Conservation (phyloP, 129 eudicot species). For the Artemisia annua region DNA sequence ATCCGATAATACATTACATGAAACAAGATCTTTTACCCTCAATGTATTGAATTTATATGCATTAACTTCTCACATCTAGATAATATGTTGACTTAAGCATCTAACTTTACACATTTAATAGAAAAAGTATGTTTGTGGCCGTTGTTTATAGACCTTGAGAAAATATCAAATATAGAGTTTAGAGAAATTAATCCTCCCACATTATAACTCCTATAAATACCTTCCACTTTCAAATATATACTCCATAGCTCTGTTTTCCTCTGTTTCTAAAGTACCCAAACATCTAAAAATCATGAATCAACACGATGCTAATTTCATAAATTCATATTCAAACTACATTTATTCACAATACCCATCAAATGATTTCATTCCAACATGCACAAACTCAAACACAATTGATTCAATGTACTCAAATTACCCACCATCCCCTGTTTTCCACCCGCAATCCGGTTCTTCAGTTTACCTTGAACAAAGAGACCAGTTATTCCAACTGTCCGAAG, state of each 20-base stretch:
- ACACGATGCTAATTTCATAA: background rate
- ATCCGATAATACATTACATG: too few relatives aligned
- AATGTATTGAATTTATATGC: too few relatives aligned
- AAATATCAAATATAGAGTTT: too few relatives aligned
- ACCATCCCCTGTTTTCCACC: constrained; percentile 25
- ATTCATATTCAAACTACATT: background rate
- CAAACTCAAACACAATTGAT: constrained; percentile 56
- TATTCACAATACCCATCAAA: constrained; percentile 34
- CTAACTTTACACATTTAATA: too few relatives aligned
- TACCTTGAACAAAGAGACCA: constrained; percentile 64
- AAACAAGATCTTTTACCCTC: too few relatives aligned
- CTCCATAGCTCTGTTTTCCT: background rate
- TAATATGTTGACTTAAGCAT: too few relatives aligned
- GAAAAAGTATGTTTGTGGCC: too few relatives aligned
- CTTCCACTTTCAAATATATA: too few relatives aligned
- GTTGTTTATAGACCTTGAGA: too few relatives aligned
- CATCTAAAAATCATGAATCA: constrained; percentile 16
- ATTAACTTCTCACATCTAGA: too few relatives aligned
- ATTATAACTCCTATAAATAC: too few relatives aligned
- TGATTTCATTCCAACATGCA: constrained; percentile 43
- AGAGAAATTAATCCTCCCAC: too few relatives aligned
- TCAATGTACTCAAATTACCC: constrained; percentile 50
- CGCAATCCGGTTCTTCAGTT: constrained; percentile 63
- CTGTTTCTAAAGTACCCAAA: background rate
- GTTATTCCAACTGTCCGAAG: constrained; percentile 42